Evolutionary conservation across 176 grass and related monocot genomes (phyloP).

Genomic region (Calamus simplicifolius): DNA sequence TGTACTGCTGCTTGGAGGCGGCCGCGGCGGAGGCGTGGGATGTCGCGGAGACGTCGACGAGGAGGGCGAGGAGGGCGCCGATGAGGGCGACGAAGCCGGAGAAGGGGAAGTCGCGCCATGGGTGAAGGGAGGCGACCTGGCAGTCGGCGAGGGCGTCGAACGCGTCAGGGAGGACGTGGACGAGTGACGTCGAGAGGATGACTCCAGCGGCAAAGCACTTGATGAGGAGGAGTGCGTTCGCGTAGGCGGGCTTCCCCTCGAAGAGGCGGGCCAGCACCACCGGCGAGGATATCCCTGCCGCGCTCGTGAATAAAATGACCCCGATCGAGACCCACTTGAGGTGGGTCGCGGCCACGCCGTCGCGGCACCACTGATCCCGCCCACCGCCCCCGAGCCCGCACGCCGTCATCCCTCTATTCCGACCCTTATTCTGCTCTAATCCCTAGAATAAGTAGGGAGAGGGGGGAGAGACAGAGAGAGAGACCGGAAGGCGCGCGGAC

Average conservation of each 20-base stretch:
- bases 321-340: conserved; percentile 64
- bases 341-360: conserved; percentile 41
- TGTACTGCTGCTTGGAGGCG: conserved; percentile 28
- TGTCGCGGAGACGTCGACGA: conserved; percentile 80
- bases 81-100: conserved; percentile 69
- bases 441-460: too few species aligned
- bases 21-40: conserved; percentile 32
- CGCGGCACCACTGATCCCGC: conserved; percentile 14
- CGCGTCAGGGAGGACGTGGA: conserved; percentile 95
- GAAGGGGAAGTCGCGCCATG: conserved; percentile 83
- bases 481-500: too few species aligned
- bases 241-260: conserved; percentile 40
- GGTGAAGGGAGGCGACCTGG: conserved; percentile 49
- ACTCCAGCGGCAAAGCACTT: conserved; percentile 98
- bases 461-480: too few species aligned
- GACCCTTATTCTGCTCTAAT: too few species aligned
- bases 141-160: conserved; percentile 61
- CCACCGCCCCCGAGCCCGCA: conserved; percentile 27
- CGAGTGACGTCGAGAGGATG: conserved; percentile 90
- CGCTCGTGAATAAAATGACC: conserved; percentile 43
- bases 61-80: conserved; percentile 81
- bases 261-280: conserved; percentile 65
- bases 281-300: conserved; percentile 31
- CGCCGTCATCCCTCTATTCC: conserved; percentile 10
- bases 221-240: conserved; percentile 61